These are phyloP conservation scores for Pseudogymnoascus sp. DNA, from an alignment of 2,329 filamentous ascomycete species.

Conservation along the genomic window DNA sequence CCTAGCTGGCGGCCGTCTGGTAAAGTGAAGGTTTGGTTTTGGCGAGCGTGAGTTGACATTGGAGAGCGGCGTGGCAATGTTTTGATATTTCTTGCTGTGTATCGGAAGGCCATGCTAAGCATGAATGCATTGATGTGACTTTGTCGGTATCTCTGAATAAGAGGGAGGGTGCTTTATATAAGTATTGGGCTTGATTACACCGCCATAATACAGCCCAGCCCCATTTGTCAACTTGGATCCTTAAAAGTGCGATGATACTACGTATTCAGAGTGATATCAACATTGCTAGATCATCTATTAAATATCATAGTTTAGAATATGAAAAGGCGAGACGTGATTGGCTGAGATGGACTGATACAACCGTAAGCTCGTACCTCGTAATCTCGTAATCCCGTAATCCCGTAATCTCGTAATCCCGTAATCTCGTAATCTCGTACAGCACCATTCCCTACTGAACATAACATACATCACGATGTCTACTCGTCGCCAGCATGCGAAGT, in stretches of 20 bases:
- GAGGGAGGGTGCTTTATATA: background rate
- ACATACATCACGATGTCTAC: background rate
- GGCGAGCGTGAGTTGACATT: conserved; percentile 8
- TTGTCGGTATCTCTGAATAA: background rate
- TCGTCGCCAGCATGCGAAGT: conserved; percentile 8
- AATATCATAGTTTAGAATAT: background rate
- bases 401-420: background rate
- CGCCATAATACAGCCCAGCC: background rate
- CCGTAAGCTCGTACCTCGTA: background rate
- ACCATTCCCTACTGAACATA: background rate
- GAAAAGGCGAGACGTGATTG: background rate
- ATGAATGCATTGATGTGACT: background rate
- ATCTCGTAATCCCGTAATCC: background rate
- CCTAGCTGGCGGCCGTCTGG: conserved; percentile 34
- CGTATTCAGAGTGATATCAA: background rate
- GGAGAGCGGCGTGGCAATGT: background rate
- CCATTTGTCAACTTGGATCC: background rate
- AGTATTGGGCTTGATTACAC: background rate
- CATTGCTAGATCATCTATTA: background rate
- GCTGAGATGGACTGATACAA: background rate
- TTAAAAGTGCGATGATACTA: background rate
- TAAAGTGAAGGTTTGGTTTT: conserved; percentile 24
- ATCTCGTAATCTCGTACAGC: background rate
- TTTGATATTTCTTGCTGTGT: background rate
- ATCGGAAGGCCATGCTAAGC: background rate